Conservation (phyloP, 306 rosid species). For the Macrotyloma uniflorum region DNA sequence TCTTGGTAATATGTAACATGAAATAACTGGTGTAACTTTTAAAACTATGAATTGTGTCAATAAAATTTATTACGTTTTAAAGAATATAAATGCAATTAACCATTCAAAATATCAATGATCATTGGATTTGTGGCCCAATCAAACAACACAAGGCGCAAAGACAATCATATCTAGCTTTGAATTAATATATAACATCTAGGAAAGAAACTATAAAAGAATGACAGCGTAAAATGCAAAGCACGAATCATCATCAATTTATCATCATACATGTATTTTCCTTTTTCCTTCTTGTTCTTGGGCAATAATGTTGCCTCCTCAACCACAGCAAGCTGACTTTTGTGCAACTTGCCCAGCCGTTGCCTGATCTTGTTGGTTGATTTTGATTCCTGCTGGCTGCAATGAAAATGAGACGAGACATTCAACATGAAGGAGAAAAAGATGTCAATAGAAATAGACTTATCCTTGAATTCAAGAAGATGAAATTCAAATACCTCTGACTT, state of each 20-base stretch:
- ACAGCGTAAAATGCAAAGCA: slow-evolving; percentile 50
- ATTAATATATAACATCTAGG: slow-evolving; percentile 38
- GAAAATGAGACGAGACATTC: slow-evolving; percentile 7
- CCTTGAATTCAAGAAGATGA: not conserved
- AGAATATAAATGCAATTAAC: slow-evolving; percentile 29
- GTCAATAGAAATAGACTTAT: not conserved
- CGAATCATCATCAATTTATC: slow-evolving; percentile 47
- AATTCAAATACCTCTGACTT: slow-evolving; percentile 65
- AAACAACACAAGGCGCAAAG: slow-evolving; percentile 27
- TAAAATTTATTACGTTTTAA: slow-evolving; percentile 12
- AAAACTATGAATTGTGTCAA: slow-evolving; percentile 8
- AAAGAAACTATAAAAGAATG: slow-evolving; percentile 61
- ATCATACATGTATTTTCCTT: slow-evolving; percentile 51
- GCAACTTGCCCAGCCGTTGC: slow-evolving; percentile 59
- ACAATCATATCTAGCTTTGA: slow-evolving; percentile 38
- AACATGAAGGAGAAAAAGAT: not conserved
- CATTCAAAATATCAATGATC: slow-evolving; percentile 31
- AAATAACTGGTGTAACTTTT: not conserved
- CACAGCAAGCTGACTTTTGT: slow-evolving; percentile 79
- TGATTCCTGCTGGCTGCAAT: slow-evolving; percentile 72
- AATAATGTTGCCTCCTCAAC: slow-evolving; percentile 49
- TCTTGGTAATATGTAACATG: not conserved
- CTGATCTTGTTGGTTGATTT: slow-evolving; percentile 68
- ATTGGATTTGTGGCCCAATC: slow-evolving; percentile 20
- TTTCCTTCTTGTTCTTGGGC: slow-evolving; percentile 34